A percentile compares a stretch with the other conserved stretches of the same genome.
These are phyloP conservation scores for Daldinia caldariorum DNA, from an alignment of 495 filamentous ascomycete genomes.

Conservation along the genomic window DNA sequence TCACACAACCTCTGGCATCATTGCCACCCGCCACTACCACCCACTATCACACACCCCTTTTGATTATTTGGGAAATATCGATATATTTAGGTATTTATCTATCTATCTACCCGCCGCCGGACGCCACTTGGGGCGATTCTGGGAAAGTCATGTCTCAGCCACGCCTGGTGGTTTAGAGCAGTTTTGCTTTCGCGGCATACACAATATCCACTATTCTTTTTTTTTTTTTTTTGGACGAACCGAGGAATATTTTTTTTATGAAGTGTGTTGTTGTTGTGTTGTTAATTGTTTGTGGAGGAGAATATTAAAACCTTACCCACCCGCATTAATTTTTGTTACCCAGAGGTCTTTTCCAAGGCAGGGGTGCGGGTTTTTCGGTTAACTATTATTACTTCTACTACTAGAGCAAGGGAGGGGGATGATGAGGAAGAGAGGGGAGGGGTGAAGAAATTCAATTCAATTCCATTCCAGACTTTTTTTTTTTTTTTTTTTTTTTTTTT, in stretches of 20 bases:
- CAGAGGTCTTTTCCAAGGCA: slow-evolving; percentile 38
- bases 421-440: too few relatives aligned
- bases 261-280: slow-evolving; percentile 3
- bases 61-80: not conserved
- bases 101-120: slow-evolving; percentile 1
- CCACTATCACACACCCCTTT: not conserved
- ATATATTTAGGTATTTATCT: not conserved
- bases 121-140: slow-evolving; percentile 11
- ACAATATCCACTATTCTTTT: not conserved
- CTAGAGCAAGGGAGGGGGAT: too few relatives aligned
- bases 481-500: slow-evolving; percentile 6
- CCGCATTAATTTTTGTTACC: slow-evolving; percentile 5
- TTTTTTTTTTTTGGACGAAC: not conserved
- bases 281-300: not conserved
- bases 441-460: too few relatives aligned
- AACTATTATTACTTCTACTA: not conserved
- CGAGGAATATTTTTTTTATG: not conserved
- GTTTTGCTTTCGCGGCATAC: not conserved
- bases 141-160: not conserved
- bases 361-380: slow-evolving; percentile 31
- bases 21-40: not conserved
- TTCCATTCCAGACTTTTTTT: too few relatives aligned
- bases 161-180: not conserved
- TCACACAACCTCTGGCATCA: not conserved
- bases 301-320: not conserved